These are phyloP conservation scores for Pulveroboletus sp. DNA, from an alignment of 768 basidiomycete genomes.

Conservation along the genomic window DNA sequence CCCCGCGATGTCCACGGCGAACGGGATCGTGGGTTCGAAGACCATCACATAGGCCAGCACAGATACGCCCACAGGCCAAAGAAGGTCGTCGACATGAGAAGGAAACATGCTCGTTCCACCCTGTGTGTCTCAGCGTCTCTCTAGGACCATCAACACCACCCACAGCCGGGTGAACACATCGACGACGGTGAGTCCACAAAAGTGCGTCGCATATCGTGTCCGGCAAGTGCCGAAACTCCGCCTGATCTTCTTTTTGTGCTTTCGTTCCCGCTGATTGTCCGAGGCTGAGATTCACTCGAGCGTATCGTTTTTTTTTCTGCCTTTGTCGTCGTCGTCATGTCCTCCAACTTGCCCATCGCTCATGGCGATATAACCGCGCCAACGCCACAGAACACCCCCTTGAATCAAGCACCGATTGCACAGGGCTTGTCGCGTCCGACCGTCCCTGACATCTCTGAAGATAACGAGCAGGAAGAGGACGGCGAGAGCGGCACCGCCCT, in stretches of 20 bases:
- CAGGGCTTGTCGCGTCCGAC: slow-evolving; percentile 79
- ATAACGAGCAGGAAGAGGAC: slow-evolving; percentile 65
- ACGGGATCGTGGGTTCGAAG: too few relatives aligned
- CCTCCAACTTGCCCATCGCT: slow-evolving; percentile 62
- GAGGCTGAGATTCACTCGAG: slow-evolving; percentile 11
- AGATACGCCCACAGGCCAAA: too few relatives aligned
- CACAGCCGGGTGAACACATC: too few relatives aligned
- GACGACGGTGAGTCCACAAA: too few relatives aligned
- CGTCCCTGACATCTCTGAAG: slow-evolving; percentile 83
- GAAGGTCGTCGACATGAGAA: too few relatives aligned
- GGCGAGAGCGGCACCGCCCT: slow-evolving; percentile 37
- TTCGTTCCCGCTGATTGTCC: slow-evolving; percentile 23
- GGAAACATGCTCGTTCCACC: too few relatives aligned
- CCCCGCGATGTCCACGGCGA: too few relatives aligned
- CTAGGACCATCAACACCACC: too few relatives aligned
- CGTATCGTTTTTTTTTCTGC: slow-evolving; percentile 14
- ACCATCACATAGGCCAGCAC: too few relatives aligned
- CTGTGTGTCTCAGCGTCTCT: too few relatives aligned
- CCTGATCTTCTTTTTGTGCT: too few relatives aligned
- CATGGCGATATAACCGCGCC: slow-evolving; percentile 70
- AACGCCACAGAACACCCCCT: slow-evolving; percentile 90
- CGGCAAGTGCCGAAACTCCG: slow-evolving; percentile 37
- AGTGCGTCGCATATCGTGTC: too few relatives aligned
- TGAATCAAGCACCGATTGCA: slow-evolving; percentile 76
- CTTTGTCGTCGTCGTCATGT: slow-evolving; percentile 46